Base-by-base conservation (phyloP, 352 stramenopile genomes). In the Pythium guiyangense region DNA sequence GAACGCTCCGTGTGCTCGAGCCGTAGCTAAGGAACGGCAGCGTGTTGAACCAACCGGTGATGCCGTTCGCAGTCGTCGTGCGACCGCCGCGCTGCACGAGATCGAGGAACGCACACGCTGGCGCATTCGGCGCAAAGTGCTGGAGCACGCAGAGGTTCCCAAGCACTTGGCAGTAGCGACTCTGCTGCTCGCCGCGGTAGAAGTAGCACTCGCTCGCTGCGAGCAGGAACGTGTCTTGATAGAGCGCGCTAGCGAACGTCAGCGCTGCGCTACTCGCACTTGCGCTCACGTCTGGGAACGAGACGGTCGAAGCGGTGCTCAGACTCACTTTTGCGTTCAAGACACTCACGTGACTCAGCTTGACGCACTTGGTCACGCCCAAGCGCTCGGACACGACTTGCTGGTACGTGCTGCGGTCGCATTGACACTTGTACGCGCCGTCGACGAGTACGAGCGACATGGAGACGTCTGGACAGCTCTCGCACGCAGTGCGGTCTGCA, bases 81-180 rank as follows among this genome's bases (percentile, higher is more conserved):
- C 74, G 71, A 2, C 75, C 73, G 29, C 65, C 83, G 37, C 69
- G 73, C 59, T 89, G 77, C 54, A 97, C 87, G 5, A 82, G 62
- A 11, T 86, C 59, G 45, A 96, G 77, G 8, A 97, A 58, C 22
- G 69, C 68, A 52, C 94, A 98, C 0, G 89, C 77, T 8, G 74
- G 48, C 6, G 72, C 58, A 1, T 63, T 61, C 20, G 78, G 60
- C 27, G 83, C 67, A 57, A 98, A 96, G 60, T 97, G 82, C 57
- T 94, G 84, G n/a, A 98, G 61, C 9, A 97, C 91, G 52, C 95
- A 98, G 15, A 98, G 59, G 60, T 98, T 98, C 12, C 83, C 86
- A 6, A 98, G 76, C 6, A 74, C 70, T 63, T 98, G 91, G 54
- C 93, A 98, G 51, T 83, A 87, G 34, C 45, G 57, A n/a, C 78